Conservation (phyloP, 768 basidiomycete species). For the Galerina marginata region DNA sequence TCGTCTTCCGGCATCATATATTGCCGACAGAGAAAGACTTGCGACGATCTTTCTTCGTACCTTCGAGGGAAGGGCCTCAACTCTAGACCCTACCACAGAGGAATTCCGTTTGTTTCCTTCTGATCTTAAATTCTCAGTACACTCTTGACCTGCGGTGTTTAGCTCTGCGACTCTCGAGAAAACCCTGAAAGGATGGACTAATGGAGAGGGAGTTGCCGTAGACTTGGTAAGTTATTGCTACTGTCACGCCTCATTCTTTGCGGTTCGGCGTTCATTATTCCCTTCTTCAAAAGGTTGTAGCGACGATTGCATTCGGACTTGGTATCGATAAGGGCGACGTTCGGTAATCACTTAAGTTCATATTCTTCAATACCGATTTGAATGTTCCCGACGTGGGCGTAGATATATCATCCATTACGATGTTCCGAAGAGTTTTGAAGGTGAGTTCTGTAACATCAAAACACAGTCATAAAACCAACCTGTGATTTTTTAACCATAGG, state of each 20-base stretch:
- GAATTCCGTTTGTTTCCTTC: constrained; percentile 52
- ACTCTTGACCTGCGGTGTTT: neutral
- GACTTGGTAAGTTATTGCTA: constrained; percentile 58
- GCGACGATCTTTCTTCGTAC: constrained; percentile 68
- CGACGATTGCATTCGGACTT: constrained; percentile 86
- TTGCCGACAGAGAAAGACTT: constrained; percentile 69
- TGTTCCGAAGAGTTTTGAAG: constrained; percentile 84
- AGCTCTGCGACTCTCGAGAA: constrained; percentile 59
- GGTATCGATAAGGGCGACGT: constrained; percentile 87
- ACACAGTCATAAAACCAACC: neutral
- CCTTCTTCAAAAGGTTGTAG: constrained; percentile 57
- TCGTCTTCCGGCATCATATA: constrained; percentile 79
- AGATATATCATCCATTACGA: constrained; percentile 85
- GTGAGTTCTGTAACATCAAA: constrained; percentile 35
- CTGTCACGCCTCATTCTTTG: neutral
- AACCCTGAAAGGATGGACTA: constrained; percentile 65
- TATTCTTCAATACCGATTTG: neutral
- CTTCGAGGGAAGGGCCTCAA: constrained; percentile 71
- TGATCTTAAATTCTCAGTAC: neutral
- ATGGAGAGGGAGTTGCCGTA: constrained; percentile 51
- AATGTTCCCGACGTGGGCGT: neutral
- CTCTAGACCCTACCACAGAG: constrained; percentile 77
- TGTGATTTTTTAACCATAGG: constrained; percentile 43
- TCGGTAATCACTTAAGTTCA: constrained; percentile 44
- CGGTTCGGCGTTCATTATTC: neutral